A percentile compares a stretch with the other conserved stretches of the same genome.
phyloP scores from a whole-genome alignment of 1,284 basidiomycete genomes.

The Ganoderma meredithae region DNA sequence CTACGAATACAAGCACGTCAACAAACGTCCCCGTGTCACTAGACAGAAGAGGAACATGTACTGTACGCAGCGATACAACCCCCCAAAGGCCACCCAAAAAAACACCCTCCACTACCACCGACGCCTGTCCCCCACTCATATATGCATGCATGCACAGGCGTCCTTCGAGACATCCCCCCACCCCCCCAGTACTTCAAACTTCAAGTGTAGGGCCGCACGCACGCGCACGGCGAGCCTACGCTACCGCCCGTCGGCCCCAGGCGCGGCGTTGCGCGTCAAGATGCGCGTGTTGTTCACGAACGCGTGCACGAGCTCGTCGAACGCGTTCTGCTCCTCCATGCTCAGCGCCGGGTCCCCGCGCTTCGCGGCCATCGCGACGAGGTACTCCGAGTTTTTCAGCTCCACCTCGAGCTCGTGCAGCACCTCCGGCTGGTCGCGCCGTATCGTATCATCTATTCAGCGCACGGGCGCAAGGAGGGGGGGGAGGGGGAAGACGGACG shows the following conservation, averaged over 20 bases:
- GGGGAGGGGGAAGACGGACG: conserved; percentile 31
- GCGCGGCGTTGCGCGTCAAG: conserved; percentile 70
- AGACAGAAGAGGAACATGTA: neutral
- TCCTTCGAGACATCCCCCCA: too few species aligned
- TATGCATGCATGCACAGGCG: too few species aligned
- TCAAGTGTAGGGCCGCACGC: too few species aligned
- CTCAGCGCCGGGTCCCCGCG: conserved; percentile 62
- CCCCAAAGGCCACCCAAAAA: neutral
- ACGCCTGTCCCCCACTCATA: too few species aligned
- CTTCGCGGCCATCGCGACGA: conserved; percentile 64
- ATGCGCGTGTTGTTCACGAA: conserved; percentile 85
- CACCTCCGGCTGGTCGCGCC: conserved; percentile 56
- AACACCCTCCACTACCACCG: too few species aligned
- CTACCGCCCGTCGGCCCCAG: conserved; percentile 44
- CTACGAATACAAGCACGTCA: conserved; percentile 8
- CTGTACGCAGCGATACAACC: neutral
- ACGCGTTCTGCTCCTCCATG: conserved; percentile 72
- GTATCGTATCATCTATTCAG: too few species aligned
- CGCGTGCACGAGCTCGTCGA: conserved; percentile 83
- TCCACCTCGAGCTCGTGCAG: conserved; percentile 80
- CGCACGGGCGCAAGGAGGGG: conserved; percentile 2
- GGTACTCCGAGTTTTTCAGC: conserved; percentile 65
- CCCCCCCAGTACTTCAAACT: too few species aligned
- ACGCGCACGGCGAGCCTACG: conserved; percentile 14
- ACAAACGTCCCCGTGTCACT: neutral